Evolutionary conservation across 139 green algal genomes (phyloP), one percentile per base, ranked within the genome.

Genomic region (Coelastrella sp.): DNA sequence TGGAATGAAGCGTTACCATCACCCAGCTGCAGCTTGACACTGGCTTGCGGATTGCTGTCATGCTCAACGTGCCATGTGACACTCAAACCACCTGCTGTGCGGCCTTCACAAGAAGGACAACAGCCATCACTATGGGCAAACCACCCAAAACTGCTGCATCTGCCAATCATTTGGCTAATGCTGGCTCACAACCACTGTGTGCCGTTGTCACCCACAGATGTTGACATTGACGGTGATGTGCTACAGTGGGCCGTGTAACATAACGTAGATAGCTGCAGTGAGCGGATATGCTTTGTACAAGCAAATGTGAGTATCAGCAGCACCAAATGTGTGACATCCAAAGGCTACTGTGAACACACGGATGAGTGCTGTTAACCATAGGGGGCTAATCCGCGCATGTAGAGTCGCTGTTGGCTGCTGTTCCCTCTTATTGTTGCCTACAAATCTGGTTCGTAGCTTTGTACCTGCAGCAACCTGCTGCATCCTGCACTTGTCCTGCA

Each of bases 241-340:
- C 19, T 85, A 58, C 57, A 57, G 4, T 85, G 80, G 80, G 57
- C 19, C 2, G 6, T 74, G 59, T 5, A 74, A 20, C 59, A 74
- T 20, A 75, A 58, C 22, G 64, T 7, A 3, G 20, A 85, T 20
- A 17, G 0, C 17, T 85, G 79, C 57, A 59, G 22, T 6, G 22
- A 86, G 47, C 2, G 80, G 54, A 54, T 75, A 64, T 87, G 82
- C 61, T 32, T 79, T 20, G 11, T 87, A 64, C 59, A 87, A 32
- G 61, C 56, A 65, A 60, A 79, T 13, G 82, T 87, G 23, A 76
- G 82, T 71, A 17, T 16, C 47, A 10, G 47, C 7, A 22, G 23
- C 23, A 73, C 78, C 4, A 20, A 47, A 4, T 7, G 64, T 2
- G 13, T 14, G 16, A 14, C 64, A 71, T 11, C 16, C 64, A 71